phyloP scores from a whole-genome alignment of 768 basidiomycete genomes.

The Hericium erinaceus region DNA sequence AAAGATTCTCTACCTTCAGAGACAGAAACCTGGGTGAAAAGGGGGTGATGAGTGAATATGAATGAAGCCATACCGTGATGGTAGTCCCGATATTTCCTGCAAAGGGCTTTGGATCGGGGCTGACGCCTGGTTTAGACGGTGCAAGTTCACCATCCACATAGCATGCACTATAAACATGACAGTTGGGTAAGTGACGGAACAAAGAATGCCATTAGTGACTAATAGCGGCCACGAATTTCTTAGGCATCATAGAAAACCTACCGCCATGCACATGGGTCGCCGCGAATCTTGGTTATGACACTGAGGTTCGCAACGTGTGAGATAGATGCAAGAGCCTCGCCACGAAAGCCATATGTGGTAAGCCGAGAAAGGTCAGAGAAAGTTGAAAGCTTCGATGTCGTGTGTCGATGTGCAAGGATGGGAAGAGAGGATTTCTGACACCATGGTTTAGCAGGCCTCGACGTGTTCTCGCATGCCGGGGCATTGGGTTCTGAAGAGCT shows the following conservation, averaged over 20 bases:
- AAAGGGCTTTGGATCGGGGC: conserved; percentile 73
- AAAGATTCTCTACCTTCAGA: conserved; percentile 83
- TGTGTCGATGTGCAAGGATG: conserved; percentile 88
- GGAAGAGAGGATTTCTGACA: conserved; percentile 77
- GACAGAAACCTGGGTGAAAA: background rate
- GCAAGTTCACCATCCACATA: conserved; percentile 74
- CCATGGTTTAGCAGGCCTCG: too few relatives aligned
- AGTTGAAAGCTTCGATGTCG: conserved; percentile 83
- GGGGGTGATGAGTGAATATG: background rate
- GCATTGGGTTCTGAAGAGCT: conserved; percentile 19
- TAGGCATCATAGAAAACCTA: conserved; percentile 30
- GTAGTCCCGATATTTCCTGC: conserved; percentile 94
- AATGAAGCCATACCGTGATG: conserved; percentile 45
- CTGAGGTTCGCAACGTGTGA: conserved; percentile 87
- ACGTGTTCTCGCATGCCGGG: background rate
- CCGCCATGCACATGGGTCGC: conserved; percentile 88
- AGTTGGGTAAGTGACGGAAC: too few relatives aligned
- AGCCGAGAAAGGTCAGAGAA: conserved; percentile 83
- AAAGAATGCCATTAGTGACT: background rate
- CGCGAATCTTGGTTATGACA: conserved; percentile 83
- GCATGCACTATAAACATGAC: conserved; percentile 44
- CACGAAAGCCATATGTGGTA: conserved; percentile 91
- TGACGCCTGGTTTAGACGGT: conserved; percentile 60
- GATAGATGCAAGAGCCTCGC: conserved; percentile 93
- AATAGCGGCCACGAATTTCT: background rate